Base-by-base conservation (phyloP, 2,329 filamentous ascomycete genomes). In the Pseudofabraea citricarpa region DNA sequence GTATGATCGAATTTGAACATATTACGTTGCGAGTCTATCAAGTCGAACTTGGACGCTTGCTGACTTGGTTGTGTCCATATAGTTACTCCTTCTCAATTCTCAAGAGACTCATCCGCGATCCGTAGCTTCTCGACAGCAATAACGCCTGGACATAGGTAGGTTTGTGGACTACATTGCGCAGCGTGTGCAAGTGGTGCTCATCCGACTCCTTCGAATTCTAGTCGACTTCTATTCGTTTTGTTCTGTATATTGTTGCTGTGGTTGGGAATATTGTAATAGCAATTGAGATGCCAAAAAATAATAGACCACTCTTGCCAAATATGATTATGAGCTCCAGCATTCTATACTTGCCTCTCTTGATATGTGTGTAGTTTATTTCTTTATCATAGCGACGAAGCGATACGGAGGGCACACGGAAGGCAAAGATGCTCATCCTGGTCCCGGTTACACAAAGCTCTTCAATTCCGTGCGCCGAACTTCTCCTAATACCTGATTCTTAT, bases 1-100 rank as follows among this genome's bases (percentile, higher is more conserved):
- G 36, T 38, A 38, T 38, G 36, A 38, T 16, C 36, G 36, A 38
- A 38, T 18, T n/a, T 23, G 36, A 38, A 38, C 5, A 8, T 23
- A 38, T 23, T 23, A 38, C 36, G 20, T 23, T 23, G 18, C 36
- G 36, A 38, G 36, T 38, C 16, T 38, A 23, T 38, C 13, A 20
- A 21, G 36, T 21, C 18, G 18, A 38, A 38, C 36, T 38, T 23
- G 9, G 36, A 38, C 16, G 21, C 36, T 38, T 38, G 36, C 36
- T 38, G 18, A 38, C 36, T 5, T 38, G 36, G 18, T 23, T 38
- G 36, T 3, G 8, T 38, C 36, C 13, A 38, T 38, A 20, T 23
- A 38, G 36, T 20, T 38, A 10, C 20, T 23, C 36, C 3, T 21
- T 38, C 5, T 38, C 36, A 20, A 38, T 21, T 10, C 16, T 10